A percentile compares a stretch with the other conserved stretches of the same genome.
Conservation (phyloP, 2,329 filamentous ascomycete genomes). For the Rhynchosporium agropyri region DNA sequence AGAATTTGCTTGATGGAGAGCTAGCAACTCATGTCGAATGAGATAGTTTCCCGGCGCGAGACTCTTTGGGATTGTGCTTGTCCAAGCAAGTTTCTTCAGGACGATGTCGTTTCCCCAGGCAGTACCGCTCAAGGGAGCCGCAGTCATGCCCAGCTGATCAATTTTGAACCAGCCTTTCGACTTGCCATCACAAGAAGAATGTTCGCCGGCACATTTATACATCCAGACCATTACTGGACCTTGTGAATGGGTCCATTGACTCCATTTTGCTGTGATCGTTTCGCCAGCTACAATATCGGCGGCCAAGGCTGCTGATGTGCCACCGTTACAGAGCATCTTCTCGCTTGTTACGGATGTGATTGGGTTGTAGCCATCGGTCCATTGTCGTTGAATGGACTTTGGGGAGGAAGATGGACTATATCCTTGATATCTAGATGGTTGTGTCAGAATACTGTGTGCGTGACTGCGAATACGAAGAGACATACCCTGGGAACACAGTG, state of each 20-base stretch:
- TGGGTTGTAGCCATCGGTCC: conserved; percentile 57
- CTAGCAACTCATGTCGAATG: conserved; percentile 59
- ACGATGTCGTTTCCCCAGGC: conserved; percentile 54
- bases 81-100: conserved; percentile 50
- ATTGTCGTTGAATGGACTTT: conserved; percentile 59
- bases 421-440: conserved; percentile 43
- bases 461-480: background rate
- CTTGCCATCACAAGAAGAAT: conserved; percentile 53
- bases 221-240: conserved; percentile 62
- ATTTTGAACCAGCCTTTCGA: conserved; percentile 62
- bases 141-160: conserved; percentile 54
- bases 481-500: conserved; percentile 49
- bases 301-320: conserved; percentile 49
- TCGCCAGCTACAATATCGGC: conserved; percentile 52
- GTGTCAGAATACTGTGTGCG: background rate
- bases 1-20: conserved; percentile 55
- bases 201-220: conserved; percentile 54
- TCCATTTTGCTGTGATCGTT: conserved; percentile 54
- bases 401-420: conserved; percentile 53
- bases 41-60: conserved; percentile 58
- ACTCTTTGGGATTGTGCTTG: conserved; percentile 52
- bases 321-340: conserved; percentile 59
- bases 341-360: conserved; percentile 51
- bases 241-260: conserved; percentile 61
- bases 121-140: conserved; percentile 48